phyloP scores from a whole-genome alignment of 208 protist species.

The Trypanosoma melophagium region DNA sequence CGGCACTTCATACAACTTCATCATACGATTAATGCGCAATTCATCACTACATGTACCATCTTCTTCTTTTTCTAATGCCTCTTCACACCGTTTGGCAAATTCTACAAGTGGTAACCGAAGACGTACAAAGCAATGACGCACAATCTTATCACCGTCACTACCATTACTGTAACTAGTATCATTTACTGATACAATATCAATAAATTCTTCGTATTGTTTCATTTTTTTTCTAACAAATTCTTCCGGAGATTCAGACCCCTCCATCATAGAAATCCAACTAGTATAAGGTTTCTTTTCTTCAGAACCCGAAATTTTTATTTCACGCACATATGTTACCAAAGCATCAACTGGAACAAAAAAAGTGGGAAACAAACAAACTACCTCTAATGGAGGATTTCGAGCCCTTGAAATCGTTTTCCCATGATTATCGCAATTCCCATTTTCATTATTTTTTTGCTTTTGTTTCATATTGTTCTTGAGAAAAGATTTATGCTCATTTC shows the following conservation, averaged over 20 bases:
- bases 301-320: background rate
- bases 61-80: slow-evolving; percentile 3
- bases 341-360: slow-evolving; percentile 62
- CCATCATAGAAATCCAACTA: too few relatives aligned
- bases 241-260: background rate
- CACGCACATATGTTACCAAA: slow-evolving; percentile 8
- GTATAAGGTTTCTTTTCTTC: background rate
- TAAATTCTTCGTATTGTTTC: slow-evolving; percentile 16
- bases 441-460: background rate
- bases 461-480: background rate
- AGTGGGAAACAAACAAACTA: slow-evolving; percentile 43
- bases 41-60: background rate
- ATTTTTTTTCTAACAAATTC: slow-evolving; percentile 1
- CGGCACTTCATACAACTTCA: slow-evolving; percentile 48
- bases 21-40: background rate
- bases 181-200: slow-evolving; percentile 26
- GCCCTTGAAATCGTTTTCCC: background rate
- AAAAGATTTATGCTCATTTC: background rate
- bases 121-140: slow-evolving; percentile 17
- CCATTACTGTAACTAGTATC: background rate
- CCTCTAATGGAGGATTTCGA: slow-evolving; percentile 1
- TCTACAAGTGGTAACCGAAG: slow-evolving; percentile 10
- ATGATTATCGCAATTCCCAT: too few relatives aligned
- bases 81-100: background rate
- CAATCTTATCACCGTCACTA: background rate